phyloP scores from a whole-genome alignment of 495 filamentous ascomycete genomes.

The Aspergillus ellipticus region DNA sequence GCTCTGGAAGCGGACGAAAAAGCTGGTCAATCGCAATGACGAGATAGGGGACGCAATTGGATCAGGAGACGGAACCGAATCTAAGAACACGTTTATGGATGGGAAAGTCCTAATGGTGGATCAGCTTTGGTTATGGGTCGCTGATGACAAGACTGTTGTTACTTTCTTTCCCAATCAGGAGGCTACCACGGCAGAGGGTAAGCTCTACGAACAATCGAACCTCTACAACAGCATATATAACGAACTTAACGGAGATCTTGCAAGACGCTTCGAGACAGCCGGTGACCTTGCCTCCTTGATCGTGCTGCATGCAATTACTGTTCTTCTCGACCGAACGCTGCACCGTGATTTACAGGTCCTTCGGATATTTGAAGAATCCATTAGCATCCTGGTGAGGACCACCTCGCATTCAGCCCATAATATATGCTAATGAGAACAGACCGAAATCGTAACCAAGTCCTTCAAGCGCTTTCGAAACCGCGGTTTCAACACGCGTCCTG shows the following conservation, averaged over 20 bases:
- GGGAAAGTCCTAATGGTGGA: constrained; percentile 68
- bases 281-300: constrained; percentile 61
- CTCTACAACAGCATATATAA: constrained; percentile 63
- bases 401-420: constrained; percentile 1
- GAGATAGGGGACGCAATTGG: constrained; percentile 15
- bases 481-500: constrained; percentile 40
- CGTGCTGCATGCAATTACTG: constrained; percentile 59
- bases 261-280: constrained; percentile 58
- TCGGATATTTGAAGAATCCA: constrained; percentile 64
- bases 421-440: constrained; percentile 32
- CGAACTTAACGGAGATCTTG: constrained; percentile 64
- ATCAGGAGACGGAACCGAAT: constrained; percentile 14
- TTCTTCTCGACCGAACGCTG: constrained; percentile 55
- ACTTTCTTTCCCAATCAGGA: constrained; percentile 56
- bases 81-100: constrained; percentile 39
- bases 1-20: constrained; percentile 64
- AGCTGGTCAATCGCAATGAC: constrained; percentile 27
- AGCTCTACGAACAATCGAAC: constrained; percentile 58
- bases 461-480: constrained; percentile 60
- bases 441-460: constrained; percentile 59
- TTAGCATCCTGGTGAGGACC: constrained; percentile 54
- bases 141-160: constrained; percentile 55
- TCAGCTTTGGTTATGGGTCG: constrained; percentile 66
- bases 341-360: constrained; percentile 62
- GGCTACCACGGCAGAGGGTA: constrained; percentile 46